Evolutionary conservation across 192 early-diverging fungal genomes (phyloP), one percentile per base, ranked within the genome.

Genomic region (Pilobolus umbonatus): DNA sequence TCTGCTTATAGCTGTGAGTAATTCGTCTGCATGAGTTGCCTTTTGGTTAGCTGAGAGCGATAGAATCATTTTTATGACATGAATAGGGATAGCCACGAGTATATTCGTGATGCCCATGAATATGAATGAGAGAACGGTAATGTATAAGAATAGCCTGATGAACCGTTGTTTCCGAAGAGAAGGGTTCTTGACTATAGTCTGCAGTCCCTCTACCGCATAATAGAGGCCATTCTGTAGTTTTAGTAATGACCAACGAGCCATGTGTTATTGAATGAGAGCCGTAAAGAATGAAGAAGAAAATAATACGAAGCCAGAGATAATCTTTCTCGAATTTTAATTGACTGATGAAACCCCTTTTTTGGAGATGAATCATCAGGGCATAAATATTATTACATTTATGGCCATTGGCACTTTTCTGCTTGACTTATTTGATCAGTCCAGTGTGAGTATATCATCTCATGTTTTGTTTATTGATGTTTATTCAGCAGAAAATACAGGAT

Each of bases 121-220:
- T 3, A 73, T 47, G 31, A 81, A 30, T 3, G 77, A 72, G 14
- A 69, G 60, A 19, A 62, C 24, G 11, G 76, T 49, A 7, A 81
- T 55, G 22, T 72, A 71, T 40, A 72, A 51, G 26, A 76, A 45
- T 0, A 72, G 69, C 42, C 59, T 69, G 38, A 69, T 61, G 47
- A 78, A 73, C 15, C 57, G 52, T 32, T 68, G 62, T 30, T 73
- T 73, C 9, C 74, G 61, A 46, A 81, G 61, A 24, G 74, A 58
- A 4, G 79, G 79, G 43, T 81, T 76, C n/a, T 61, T 65, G 5
- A 74, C 24, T 1, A 71, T 75, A 19, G 76, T 43, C n/a, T 59
- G 56, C 19, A 72, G 67, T 3, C 79, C 79, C 44, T 78, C 50
- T 5, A 78, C 22, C 3, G 74, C 79, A 46, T 72, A 63, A 5